These are phyloP conservation scores for Aegle marmelos DNA, from an alignment of 345 rosid genomes.

Conservation along the genomic window DNA sequence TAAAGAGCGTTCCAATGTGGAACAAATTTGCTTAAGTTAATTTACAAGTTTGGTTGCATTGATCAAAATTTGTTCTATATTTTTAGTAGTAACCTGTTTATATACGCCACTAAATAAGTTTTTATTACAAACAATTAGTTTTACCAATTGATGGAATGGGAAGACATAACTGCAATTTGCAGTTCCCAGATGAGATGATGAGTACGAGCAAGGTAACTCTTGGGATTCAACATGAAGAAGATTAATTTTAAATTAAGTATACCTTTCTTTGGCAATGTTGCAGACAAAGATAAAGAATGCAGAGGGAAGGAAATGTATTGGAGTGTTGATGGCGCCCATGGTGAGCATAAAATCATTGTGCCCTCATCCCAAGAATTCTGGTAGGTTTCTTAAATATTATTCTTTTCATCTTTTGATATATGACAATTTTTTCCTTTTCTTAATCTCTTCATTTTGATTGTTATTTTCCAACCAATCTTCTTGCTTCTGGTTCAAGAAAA, in stretches of 20 bases:
- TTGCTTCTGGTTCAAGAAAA: slow-evolving; percentile 88
- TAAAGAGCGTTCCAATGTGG: too few relatives aligned
- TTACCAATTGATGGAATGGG: neutral
- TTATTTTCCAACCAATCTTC: slow-evolving; percentile 45
- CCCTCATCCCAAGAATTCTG: slow-evolving; percentile 72
- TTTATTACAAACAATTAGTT: neutral
- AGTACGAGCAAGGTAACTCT: neutral
- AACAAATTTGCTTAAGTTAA: neutral
- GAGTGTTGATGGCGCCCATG: slow-evolving; percentile 58
- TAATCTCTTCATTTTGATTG: neutral
- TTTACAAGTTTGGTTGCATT: neutral
- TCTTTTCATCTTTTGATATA: neutral
- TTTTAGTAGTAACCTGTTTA: too few relatives aligned
- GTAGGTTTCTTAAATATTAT: slow-evolving; percentile 28
- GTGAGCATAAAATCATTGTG: slow-evolving; percentile 86
- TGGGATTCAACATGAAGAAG: neutral
- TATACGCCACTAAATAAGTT: too few relatives aligned
- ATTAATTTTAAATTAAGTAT: neutral
- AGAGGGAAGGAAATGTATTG: slow-evolving; percentile 53
- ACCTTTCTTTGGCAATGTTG: slow-evolving; percentile 1
- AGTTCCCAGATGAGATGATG: neutral
- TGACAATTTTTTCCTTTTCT: neutral
- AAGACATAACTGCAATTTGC: neutral
- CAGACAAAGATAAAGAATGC: slow-evolving; percentile 88
- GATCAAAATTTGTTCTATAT: neutral